Conservation (phyloP, 257 asterid genomes). For the Eucommia ulmoides region DNA sequence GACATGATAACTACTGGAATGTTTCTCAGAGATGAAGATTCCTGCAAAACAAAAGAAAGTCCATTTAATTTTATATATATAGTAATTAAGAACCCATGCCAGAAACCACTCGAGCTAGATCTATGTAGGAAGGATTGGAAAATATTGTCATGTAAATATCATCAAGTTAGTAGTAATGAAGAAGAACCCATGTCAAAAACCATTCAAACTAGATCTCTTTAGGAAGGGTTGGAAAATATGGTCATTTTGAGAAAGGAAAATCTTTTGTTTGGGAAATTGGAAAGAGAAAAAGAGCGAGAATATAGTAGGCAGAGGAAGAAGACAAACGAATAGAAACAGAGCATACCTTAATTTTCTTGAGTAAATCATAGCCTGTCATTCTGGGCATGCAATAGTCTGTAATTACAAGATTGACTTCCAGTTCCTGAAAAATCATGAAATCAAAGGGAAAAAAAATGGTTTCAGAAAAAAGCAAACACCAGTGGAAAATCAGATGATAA, state of each 20-base stretch:
- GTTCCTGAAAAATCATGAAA: conserved; percentile 7
- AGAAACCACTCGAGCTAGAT: not conserved
- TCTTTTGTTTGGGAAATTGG: not conserved
- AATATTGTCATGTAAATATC: not conserved
- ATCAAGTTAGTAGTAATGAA: conserved; percentile 28
- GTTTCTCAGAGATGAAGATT: conserved; percentile 65
- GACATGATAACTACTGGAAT: conserved; percentile 99
- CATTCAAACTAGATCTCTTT: conserved; percentile 11
- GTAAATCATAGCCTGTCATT: conserved; percentile 44
- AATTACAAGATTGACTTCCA: conserved; percentile 30
- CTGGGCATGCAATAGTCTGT: conserved; percentile 41
- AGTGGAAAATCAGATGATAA: conserved; percentile 3
- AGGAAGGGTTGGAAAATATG: conserved; percentile 1
- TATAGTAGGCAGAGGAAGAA: not conserved
- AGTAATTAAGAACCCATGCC: not conserved
- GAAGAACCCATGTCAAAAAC: conserved; percentile 16
- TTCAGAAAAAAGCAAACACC: not conserved
- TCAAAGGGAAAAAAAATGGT: too few species aligned
- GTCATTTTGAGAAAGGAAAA: conserved; percentile 15
- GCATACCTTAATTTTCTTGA: conserved; percentile 36
- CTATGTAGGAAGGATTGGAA: not conserved
- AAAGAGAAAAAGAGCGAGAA: not conserved
- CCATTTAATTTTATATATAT: not conserved
- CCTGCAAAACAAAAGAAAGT: conserved; percentile 30
- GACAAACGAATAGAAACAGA: not conserved